A percentile compares a stretch with the other conserved stretches of the same genome.
phyloP scores from a whole-genome alignment of 2,329 filamentous ascomycete species.

The Mariannaea elegans region DNA sequence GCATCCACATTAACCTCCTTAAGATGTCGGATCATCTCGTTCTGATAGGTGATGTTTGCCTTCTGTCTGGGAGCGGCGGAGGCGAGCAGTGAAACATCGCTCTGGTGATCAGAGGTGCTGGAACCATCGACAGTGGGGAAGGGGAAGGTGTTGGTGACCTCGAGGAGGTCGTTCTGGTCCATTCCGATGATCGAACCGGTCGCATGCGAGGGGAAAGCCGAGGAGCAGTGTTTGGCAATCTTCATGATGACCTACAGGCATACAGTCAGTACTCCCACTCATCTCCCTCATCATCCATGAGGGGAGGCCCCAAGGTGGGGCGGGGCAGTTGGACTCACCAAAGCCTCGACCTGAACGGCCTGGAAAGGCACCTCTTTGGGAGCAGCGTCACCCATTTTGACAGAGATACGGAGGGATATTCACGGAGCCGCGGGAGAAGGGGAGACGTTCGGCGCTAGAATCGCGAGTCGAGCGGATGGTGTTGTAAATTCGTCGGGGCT shows the following conservation, averaged over 20 bases:
- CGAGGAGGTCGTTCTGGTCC: constrained; percentile 82
- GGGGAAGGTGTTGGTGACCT: constrained; percentile 94
- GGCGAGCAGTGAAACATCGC: constrained; percentile 77
- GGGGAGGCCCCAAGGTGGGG: constrained; percentile 47
- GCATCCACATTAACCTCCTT: constrained; percentile 98
- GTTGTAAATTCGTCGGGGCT: constrained; percentile 39
- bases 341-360: constrained; percentile 91
- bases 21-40: constrained; percentile 96
- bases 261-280: constrained; percentile 30
- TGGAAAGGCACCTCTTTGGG: constrained; percentile 77
- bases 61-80: constrained; percentile 92
- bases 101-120: constrained; percentile 76
- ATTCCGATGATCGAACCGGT: constrained; percentile 94
- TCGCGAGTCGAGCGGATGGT: constrained; percentile 39
- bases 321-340: constrained; percentile 70
- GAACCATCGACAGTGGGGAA: constrained; percentile 85
- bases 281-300: constrained; percentile 35
- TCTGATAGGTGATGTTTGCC: constrained; percentile 86
- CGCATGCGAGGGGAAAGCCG: constrained; percentile 85
- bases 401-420: constrained; percentile 35
- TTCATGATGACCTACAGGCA: constrained; percentile 86
- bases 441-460: constrained; percentile 38
- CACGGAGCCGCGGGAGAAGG: constrained; percentile 35
- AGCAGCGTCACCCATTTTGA: constrained; percentile 64
- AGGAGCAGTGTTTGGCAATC: constrained; percentile 94